phyloP scores from a whole-genome alignment of 495 filamentous ascomycete species.

The Penicillium chermesinum region DNA sequence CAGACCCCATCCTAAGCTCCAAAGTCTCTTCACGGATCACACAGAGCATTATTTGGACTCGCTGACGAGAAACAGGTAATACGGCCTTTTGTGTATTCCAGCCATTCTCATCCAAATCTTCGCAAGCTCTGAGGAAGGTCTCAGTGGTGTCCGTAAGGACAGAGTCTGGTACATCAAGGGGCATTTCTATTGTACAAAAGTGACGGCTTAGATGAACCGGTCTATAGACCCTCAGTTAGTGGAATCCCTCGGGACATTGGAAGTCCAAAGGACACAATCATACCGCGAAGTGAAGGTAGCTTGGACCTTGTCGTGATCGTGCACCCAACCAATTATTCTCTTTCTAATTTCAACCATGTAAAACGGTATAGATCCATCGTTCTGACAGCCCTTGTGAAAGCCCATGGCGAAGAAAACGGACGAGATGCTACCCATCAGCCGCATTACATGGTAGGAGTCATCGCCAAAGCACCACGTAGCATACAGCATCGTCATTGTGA shows the following conservation, averaged over 20 bases:
- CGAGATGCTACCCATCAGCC: conserved; percentile 4
- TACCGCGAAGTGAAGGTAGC: neutral
- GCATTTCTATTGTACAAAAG: conserved; percentile 6
- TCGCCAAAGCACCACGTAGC: conserved; percentile 11
- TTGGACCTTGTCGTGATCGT: conserved; percentile 6
- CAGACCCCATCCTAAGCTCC: neutral
- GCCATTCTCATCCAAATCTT: conserved; percentile 4
- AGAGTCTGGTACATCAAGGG: conserved; percentile 5
- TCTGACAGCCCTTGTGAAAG: conserved; percentile 3
- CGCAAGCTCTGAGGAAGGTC: neutral
- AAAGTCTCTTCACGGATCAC: conserved; percentile 2
- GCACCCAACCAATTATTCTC: conserved; percentile 7
- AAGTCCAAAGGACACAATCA: no score
- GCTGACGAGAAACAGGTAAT: conserved; percentile 3
- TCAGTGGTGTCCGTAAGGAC: conserved; percentile 1
- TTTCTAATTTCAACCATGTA: conserved; percentile 7
- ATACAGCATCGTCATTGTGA: neutral
- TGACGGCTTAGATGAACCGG: conserved; percentile 8
- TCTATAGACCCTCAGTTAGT: neutral
- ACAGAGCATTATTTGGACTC: neutral
- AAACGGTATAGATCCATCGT: conserved; percentile 1
- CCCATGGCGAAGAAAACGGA: conserved; percentile 9
- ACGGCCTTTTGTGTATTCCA: conserved; percentile 5
- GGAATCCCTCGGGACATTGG: no score
- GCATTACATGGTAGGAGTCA: conserved; percentile 10